Percentiles rank a stretch among this genome's conserved stretches.
Evolutionary conservation across 768 basidiomycete genomes (phyloP).

Genomic region (Xerocomellus dryophilus): DNA sequence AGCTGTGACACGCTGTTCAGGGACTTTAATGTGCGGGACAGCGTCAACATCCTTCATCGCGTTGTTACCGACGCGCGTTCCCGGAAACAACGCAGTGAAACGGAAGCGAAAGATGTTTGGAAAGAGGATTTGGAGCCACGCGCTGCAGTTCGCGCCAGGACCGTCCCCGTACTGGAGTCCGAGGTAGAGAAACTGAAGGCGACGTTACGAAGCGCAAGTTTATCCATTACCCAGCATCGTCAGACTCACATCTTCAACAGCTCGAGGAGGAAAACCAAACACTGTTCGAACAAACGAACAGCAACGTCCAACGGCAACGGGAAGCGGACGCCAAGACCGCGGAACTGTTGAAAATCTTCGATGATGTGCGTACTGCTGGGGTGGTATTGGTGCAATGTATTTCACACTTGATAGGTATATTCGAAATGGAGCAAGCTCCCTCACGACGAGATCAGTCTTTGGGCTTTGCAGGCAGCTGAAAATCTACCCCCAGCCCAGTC

Average conservation of each 20-base stretch:
- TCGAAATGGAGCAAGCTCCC: conserved; percentile 54
- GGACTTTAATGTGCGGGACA: conserved; percentile 63
- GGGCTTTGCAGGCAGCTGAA: conserved; percentile 41
- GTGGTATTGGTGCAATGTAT: not conserved
- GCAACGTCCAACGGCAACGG: conserved; percentile 43
- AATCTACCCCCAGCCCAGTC: conserved; percentile 32
- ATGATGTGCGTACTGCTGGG: conserved; percentile 41
- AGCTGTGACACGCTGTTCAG: conserved; percentile 68
- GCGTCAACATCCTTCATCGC: conserved; percentile 66
- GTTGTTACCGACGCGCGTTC: conserved; percentile 65
- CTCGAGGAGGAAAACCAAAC: conserved; percentile 54
- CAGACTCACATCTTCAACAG: conserved; percentile 33
- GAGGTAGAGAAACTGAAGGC: conserved; percentile 41
- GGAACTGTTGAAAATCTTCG: conserved; percentile 50
- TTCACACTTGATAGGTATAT: conserved; percentile 38
- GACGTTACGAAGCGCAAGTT: conserved; percentile 36
- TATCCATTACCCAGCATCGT: not conserved
- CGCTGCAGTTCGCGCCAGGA: conserved; percentile 59
- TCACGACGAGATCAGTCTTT: conserved; percentile 59
- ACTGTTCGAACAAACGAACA: conserved; percentile 48
- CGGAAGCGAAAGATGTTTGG: conserved; percentile 58
- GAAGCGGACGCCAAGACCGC: conserved; percentile 45
- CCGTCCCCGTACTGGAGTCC: conserved; percentile 53
- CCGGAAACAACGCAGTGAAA: conserved; percentile 44
- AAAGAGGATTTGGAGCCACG: conserved; percentile 60